These are phyloP conservation scores for Diplodia sapinea DNA, from an alignment of 2,329 filamentous ascomycete genomes.

Conservation along the genomic window DNA sequence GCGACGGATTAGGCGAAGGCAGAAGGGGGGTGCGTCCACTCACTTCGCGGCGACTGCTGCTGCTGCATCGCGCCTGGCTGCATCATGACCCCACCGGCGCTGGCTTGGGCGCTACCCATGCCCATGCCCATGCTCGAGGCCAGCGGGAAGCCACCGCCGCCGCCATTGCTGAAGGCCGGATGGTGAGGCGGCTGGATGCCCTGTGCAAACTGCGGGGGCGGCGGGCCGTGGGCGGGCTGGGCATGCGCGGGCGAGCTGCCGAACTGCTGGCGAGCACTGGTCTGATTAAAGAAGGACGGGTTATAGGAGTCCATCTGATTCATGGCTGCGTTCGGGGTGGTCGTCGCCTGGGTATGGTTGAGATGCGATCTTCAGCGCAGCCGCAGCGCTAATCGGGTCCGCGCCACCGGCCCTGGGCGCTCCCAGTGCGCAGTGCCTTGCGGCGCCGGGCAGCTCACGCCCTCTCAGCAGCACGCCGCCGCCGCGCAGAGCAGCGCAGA, in stretches of 20 bases:
- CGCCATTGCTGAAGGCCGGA: constrained; percentile 40
- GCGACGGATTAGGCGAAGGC: constrained; percentile 32
- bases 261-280: constrained; percentile 24
- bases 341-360: constrained; percentile 29
- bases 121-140: constrained; percentile 37
- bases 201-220: constrained; percentile 32
- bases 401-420: too few relatives aligned
- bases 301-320: constrained; percentile 33
- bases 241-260: constrained; percentile 26
- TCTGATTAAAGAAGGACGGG: constrained; percentile 30
- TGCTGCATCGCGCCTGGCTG: constrained; percentile 45
- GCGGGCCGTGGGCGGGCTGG: constrained; percentile 28
- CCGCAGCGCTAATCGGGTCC: constrained; percentile 13
- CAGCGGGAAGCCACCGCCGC: constrained; percentile 33
- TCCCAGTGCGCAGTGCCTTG: too few relatives aligned
- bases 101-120: constrained; percentile 33
- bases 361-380: constrained; percentile 29
- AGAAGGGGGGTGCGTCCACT: constrained; percentile 38
- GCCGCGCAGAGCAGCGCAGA: not conserved
- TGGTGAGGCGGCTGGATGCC: constrained; percentile 41
- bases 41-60: constrained; percentile 48
- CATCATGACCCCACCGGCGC: constrained; percentile 42
- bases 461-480: not conserved
- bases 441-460: too few relatives aligned
- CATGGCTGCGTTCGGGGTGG: constrained; percentile 31